Evolutionary conservation across 129 eudicot genomes (phyloP).

Genomic region (Arctium lappa): DNA sequence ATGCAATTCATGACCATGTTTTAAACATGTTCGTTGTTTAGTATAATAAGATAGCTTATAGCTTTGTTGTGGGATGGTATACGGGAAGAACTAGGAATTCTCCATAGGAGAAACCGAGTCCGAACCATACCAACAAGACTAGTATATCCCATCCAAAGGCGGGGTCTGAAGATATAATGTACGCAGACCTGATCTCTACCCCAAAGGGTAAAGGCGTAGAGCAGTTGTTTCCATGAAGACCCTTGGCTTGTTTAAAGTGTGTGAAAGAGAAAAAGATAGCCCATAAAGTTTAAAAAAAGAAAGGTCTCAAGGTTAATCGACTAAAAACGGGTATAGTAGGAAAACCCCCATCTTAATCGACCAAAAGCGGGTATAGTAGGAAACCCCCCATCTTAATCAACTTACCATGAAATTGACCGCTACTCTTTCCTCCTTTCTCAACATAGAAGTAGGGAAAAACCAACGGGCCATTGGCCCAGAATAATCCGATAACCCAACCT

Average conservation of each 20-base stretch:
- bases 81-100: not conserved
- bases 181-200: too few species aligned
- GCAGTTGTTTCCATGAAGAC: too few species aligned
- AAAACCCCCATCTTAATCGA: not conserved
- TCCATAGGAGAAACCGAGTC: too few species aligned
- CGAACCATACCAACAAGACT: too few species aligned
- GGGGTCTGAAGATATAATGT: too few species aligned
- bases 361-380: not conserved
- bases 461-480: not conserved
- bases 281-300: not conserved
- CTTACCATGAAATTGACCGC: not conserved
- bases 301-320: not conserved
- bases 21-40: not conserved
- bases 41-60: not conserved
- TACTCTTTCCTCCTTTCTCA: not conserved
- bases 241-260: too few species aligned
- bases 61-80: not conserved
- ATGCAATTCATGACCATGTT: slow-evolving; percentile 1
- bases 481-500: too few species aligned
- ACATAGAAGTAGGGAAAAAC: slow-evolving; percentile 23
- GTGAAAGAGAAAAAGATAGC: not conserved
- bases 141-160: too few species aligned
- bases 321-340: not conserved
- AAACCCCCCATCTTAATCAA: not conserved
- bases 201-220: too few species aligned